Conservation (phyloP, 164 flowering plant species). For the Macadamia integrifolia region DNA sequence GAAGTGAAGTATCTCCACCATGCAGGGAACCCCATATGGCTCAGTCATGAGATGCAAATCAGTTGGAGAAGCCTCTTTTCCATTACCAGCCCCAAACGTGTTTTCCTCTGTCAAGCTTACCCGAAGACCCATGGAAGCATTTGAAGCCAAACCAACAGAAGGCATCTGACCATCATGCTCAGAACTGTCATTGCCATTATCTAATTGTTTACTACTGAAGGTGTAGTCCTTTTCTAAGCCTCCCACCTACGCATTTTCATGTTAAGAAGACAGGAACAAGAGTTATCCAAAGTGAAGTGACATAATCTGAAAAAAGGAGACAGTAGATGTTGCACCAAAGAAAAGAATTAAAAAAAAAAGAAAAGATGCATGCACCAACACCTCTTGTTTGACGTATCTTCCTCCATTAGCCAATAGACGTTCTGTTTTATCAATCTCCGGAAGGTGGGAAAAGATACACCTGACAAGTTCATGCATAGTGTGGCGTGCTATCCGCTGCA, state of each 20-base stretch:
- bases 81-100: constrained; percentile 11
- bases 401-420: constrained; percentile 11
- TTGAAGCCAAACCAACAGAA: constrained; percentile 18
- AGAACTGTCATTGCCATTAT: constrained; percentile 19
- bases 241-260: constrained; percentile 18
- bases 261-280: background rate
- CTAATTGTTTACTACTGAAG: constrained; percentile 16
- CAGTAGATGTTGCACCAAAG: background rate
- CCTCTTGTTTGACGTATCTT: constrained; percentile 17
- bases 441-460: constrained; percentile 37
- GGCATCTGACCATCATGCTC: constrained; percentile 14
- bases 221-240: constrained; percentile 17
- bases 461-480: constrained; percentile 48
- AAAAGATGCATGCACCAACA: constrained; percentile 6
- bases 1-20: constrained; percentile 39
- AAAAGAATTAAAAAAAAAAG: background rate
- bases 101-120: constrained; percentile 19
- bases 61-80: constrained; percentile 13
- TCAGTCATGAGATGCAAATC: constrained; percentile 25
- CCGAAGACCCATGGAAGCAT: constrained; percentile 6
- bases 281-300: background rate
- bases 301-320: background rate
- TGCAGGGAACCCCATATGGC: constrained; percentile 40
- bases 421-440: constrained; percentile 20
- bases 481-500: constrained; percentile 51